Conservation (phyloP, 163 green algal species). For the Scenedesmus sp. region DNA sequence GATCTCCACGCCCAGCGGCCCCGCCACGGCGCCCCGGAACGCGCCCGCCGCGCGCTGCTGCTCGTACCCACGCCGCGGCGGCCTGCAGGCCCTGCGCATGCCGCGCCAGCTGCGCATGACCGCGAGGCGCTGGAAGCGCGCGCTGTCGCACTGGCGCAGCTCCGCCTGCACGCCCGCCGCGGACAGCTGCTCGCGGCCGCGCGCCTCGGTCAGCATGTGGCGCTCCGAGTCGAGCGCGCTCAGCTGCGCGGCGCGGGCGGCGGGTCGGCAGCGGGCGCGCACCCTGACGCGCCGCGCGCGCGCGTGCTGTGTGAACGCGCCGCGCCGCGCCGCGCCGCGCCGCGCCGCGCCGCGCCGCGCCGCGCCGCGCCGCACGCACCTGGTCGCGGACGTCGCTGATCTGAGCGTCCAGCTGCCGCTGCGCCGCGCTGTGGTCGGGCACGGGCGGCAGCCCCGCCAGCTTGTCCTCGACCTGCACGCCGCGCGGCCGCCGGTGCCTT, state of each 20-base stretch:
- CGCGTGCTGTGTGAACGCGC: no score
- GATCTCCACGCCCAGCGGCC: constrained; percentile 55
- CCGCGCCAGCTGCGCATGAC: constrained; percentile 18
- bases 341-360: no score
- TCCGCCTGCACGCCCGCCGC: no score
- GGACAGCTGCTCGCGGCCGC: no score
- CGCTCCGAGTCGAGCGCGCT: no score
- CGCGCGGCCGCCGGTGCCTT: no score
- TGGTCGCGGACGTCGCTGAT: constrained; percentile 12
- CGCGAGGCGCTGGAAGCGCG: background rate
- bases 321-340: no score
- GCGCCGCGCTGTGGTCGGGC: constrained; percentile 20
- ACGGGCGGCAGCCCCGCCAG: background rate
- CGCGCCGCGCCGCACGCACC: no score
- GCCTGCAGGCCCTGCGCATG: background rate
- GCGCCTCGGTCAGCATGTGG: no score
- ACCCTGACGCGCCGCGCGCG: no score
- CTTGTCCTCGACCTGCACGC: constrained; percentile 45
- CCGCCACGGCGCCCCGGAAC: constrained; percentile 61
- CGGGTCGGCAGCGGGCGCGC: no score
- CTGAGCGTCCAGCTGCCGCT: constrained; percentile 42
- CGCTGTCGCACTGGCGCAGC: constrained; percentile 23
- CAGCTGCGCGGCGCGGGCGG: no score
- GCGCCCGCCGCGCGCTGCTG: constrained; percentile 39
- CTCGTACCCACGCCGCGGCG: constrained; percentile 58